phyloP scores from a whole-genome alignment of 192 early-diverging fungal species.

The Backusella mclennaniae region DNA sequence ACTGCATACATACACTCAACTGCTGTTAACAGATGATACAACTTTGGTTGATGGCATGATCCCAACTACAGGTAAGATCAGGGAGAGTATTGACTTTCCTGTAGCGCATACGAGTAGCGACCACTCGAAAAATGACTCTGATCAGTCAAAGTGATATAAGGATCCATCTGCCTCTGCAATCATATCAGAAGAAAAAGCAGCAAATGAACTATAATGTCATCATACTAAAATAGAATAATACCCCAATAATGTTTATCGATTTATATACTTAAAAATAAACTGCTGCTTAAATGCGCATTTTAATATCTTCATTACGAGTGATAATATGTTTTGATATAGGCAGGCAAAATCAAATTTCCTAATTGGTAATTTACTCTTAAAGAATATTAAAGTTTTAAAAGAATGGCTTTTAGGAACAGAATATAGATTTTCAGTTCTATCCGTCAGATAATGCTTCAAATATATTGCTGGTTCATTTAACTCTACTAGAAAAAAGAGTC shows the following conservation, averaged over 20 bases:
- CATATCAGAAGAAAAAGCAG: background rate
- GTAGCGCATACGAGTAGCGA: background rate
- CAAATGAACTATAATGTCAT: background rate
- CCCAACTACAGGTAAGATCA: background rate
- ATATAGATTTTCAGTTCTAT: too few relatives aligned
- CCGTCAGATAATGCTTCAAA: too few relatives aligned
- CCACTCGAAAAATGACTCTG: background rate
- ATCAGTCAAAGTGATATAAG: background rate
- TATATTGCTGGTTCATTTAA: too few relatives aligned
- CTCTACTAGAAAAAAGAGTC: background rate
- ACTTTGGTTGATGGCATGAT: background rate
- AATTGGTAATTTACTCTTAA: too few relatives aligned
- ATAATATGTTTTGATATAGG: background rate
- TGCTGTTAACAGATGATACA: background rate
- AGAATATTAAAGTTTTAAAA: too few relatives aligned
- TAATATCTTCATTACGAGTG: background rate
- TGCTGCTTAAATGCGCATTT: background rate
- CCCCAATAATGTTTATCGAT: background rate
- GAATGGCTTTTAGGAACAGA: too few relatives aligned
- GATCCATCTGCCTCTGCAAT: background rate
- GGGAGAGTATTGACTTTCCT: background rate
- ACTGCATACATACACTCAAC: constrained; percentile 11
- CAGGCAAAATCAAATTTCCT: too few relatives aligned
- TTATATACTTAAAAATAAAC: background rate
- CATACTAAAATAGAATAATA: background rate